Conservation (phyloP, 1,284 basidiomycete genomes). For the Pholiota adiposa region DNA sequence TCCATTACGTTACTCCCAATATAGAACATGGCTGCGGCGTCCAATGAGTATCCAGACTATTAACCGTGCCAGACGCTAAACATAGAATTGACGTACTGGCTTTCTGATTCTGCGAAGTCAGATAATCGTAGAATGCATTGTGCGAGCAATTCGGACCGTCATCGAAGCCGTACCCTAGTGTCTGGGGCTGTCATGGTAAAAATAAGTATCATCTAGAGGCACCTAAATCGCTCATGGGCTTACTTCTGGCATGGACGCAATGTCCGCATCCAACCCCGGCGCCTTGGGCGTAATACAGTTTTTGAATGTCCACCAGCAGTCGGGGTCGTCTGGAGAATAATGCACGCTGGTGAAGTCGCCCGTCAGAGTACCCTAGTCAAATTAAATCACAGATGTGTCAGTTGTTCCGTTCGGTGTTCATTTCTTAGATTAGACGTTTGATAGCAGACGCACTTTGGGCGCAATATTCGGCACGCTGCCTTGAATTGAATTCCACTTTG, state of each 20-base stretch:
- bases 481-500: conserved; percentile 4
- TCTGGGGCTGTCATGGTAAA: conserved; percentile 46
- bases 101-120: conserved; percentile 67
- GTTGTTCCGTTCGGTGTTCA: background rate
- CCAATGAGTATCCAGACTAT: background rate
- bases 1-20: conserved; percentile 80
- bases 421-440: background rate
- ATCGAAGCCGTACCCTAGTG: conserved; percentile 67
- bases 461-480: conserved; percentile 8
- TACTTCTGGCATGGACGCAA: conserved; percentile 67
- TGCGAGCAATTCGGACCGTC: conserved; percentile 79
- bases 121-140: conserved; percentile 64
- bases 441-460: conserved; percentile 3
- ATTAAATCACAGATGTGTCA: background rate
- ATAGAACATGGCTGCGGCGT: conserved; percentile 18
- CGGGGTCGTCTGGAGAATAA: conserved; percentile 41
- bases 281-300: conserved; percentile 63
- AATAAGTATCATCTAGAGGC: background rate
- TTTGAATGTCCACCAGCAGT: conserved; percentile 64
- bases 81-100: conserved; percentile 50
- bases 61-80: background rate
- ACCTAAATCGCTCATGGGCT: background rate
- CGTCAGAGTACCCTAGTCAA: conserved; percentile 32
- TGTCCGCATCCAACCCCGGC: conserved; percentile 51
- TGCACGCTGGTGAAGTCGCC: conserved; percentile 39